phyloP scores from a whole-genome alignment of 352 stramenopile genomes.

The Phytopythium ostracodes region DNA sequence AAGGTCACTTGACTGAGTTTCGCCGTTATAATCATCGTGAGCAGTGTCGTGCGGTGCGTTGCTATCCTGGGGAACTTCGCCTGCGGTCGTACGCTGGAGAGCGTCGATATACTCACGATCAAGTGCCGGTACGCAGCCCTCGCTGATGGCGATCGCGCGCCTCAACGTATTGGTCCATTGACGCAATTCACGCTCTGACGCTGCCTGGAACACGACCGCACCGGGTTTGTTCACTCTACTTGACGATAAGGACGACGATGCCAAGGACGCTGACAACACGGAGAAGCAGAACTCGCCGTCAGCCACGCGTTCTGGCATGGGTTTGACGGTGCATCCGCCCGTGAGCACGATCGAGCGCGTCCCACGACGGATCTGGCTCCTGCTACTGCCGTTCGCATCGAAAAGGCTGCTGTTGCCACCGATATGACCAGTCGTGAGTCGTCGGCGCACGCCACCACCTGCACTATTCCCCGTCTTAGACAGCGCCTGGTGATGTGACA shows the following conservation, averaged over 20 bases:
- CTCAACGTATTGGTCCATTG: conserved; percentile 62
- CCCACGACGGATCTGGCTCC: conserved; percentile 9
- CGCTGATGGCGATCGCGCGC: conserved; percentile 63
- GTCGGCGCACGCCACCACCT: conserved; percentile 1
- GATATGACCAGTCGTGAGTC: not conserved
- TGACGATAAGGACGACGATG: not conserved
- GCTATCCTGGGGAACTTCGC: conserved; percentile 37
- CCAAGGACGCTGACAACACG: conserved; percentile 41
- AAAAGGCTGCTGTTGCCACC: not conserved
- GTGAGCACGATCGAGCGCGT: conserved; percentile 41
- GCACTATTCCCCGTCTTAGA: conserved; percentile 13
- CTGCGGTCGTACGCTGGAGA: conserved; percentile 42
- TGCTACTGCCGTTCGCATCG: conserved; percentile 10
- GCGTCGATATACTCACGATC: conserved; percentile 38
- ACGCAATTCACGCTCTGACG: conserved; percentile 35
- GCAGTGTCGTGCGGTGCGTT: not conserved
- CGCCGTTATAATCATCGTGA: not conserved
- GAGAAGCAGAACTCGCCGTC: conserved; percentile 68
- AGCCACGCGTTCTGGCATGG: conserved; percentile 55
- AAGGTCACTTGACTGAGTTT: not conserved
- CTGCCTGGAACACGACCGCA: conserved; percentile 59
- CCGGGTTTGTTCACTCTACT: not conserved
- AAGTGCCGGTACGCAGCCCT: conserved; percentile 51
- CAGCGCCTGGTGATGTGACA: conserved; percentile 10
- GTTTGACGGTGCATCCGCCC: conserved; percentile 50